Conservation (phyloP, 345 rosid species). For the Rhizophora apiculata region DNA sequence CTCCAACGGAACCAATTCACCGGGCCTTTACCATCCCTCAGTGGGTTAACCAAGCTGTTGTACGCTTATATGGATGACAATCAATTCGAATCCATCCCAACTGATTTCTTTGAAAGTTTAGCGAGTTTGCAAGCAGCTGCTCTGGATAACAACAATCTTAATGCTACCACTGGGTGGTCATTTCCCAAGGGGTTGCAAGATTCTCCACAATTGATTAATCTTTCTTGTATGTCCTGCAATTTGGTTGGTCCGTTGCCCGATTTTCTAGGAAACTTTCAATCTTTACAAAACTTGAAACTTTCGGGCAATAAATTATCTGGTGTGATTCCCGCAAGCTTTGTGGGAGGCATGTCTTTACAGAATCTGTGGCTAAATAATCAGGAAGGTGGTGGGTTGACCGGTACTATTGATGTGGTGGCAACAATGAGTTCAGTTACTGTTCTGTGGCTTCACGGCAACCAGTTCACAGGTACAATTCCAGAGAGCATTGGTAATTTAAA, state of each 20-base stretch:
- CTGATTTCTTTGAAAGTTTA: conserved; percentile 53
- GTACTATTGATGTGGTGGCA: conserved; percentile 54
- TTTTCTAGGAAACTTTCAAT: conserved; percentile 52
- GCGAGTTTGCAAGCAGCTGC: conserved; percentile 48
- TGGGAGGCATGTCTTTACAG: conserved; percentile 36
- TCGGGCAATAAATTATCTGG: conserved; percentile 53
- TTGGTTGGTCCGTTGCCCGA: conserved; percentile 61
- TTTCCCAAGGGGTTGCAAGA: conserved; percentile 44
- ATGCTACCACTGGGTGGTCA: conserved; percentile 59
- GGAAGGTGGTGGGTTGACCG: conserved; percentile 44
- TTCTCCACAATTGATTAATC: conserved; percentile 54
- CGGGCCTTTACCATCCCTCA: conserved; percentile 56
- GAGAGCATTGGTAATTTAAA: conserved; percentile 47
- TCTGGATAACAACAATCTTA: conserved; percentile 56
- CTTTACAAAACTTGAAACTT: conserved; percentile 49
- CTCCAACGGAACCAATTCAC: conserved; percentile 59
- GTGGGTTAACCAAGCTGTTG: conserved; percentile 46
- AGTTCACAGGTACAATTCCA: conserved; percentile 65
- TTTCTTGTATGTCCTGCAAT: conserved; percentile 62
- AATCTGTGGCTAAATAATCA: conserved; percentile 68
- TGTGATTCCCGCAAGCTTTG: conserved; percentile 48
- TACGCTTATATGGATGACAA: conserved; percentile 56
- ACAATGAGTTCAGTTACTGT: conserved; percentile 44
- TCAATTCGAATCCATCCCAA: conserved; percentile 56
- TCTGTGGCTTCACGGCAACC: conserved; percentile 79